phyloP scores from a whole-genome alignment of 2,329 filamentous ascomycete species.

The Proliferodiscus dingleyae region DNA sequence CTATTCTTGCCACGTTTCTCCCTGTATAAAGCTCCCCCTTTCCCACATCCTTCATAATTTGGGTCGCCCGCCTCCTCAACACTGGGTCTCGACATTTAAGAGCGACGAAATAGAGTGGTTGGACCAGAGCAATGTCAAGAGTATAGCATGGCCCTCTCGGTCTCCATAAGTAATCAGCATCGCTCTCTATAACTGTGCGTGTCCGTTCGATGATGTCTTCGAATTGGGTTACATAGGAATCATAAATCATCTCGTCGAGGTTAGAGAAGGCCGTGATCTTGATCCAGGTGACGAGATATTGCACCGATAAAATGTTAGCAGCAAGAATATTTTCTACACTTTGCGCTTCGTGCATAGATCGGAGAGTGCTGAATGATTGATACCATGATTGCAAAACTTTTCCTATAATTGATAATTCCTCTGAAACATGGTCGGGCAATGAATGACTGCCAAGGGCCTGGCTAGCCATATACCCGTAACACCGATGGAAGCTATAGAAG shows the following conservation, averaged over 20 bases:
- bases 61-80: constrained; percentile 3
- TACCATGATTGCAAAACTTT: neutral
- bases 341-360: neutral
- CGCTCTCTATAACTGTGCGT: neutral
- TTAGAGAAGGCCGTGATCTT: constrained; percentile 4
- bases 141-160: constrained; percentile 7
- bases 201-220: constrained; percentile 1
- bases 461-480: neutral
- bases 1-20: constrained; percentile 1
- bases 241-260: constrained; percentile 6
- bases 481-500: constrained; percentile 1
- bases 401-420: neutral
- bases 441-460: neutral
- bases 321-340: neutral
- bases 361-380: neutral
- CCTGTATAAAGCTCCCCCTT: constrained; percentile 5
- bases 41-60: constrained; percentile 6
- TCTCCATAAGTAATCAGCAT: neutral
- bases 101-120: constrained; percentile 6
- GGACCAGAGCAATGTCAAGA: constrained; percentile 4
- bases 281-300: constrained; percentile 5
- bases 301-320: neutral
- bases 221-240: constrained; percentile 2
- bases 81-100: constrained; percentile 7
- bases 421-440: neutral